Base-by-base conservation (phyloP, 1,284 basidiomycete genomes). In the Naganishia sp. region DNA sequence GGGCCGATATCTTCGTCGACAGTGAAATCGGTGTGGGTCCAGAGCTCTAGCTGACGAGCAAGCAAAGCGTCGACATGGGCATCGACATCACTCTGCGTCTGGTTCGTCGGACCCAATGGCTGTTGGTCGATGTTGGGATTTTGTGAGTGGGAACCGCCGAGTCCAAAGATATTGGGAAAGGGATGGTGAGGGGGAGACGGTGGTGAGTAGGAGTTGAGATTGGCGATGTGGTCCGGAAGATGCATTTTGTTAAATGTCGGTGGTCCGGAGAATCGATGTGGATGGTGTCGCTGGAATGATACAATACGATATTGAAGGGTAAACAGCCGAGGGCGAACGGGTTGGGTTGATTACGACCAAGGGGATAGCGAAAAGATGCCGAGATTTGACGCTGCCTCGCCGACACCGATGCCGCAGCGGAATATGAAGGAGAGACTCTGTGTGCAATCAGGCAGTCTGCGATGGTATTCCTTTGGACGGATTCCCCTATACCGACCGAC, bases 201-300 rank as follows among this genome's bases (percentile, higher is more conserved):
- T 6, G 61, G 68, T 7, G 60, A 66, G 46, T 54, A 69, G 18
- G 52, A 53, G 41, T 69, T 69, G 43, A 69, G 61, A 46, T 69
- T 69, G 54, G 68, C 68, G 28, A 69, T 66, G 45, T 69, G 68
- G 9, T 61, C 61, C n/a, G 68, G 68, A 2, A 69, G 54, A 47
- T 66, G 65, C 65, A 66, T 66, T n/a, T 54, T 55, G 62, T 13
- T 23, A 15, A 5, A 13, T 39, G 13, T 28, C 1, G 28, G 28
- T 28, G 28, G 5, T 28, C 28, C 28, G 28, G 28, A 28, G 28
- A 1, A 28, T 28, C 28, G 5, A 28, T n/a, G 28, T 28, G 5
- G 28, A 28, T 28, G 28, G 28, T 28, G 28, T 28, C 28, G 28
- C 28, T 28, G 28, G 28, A 28, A 28, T 28, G 28, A 5, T 2